Base-by-base conservation (phyloP, 1,284 basidiomycete genomes). In the Anthracocystis setariae region DNA sequence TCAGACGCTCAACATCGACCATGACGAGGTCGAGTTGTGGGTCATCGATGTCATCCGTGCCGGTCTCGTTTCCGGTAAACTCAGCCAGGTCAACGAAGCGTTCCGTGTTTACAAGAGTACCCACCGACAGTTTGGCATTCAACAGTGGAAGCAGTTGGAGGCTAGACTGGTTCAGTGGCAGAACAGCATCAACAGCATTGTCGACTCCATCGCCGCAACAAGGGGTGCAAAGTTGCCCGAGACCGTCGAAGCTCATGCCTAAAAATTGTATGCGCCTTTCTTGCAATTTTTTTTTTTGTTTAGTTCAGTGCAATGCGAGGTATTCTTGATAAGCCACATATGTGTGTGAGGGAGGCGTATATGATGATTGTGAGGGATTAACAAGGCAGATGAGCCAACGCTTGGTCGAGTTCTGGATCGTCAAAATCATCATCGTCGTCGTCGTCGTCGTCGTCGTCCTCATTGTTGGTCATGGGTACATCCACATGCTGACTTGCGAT, bases 21-120 rank as follows among this genome's bases (percentile, higher is more conserved):
- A 64, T 23, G 68, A 69, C 29, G 76, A 81, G n/a, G 81, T 82
- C 4, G 81, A 82, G 67, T 40, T 62, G 15, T 82, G 80, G 80
- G 77, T 82, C n/a, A 82, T 82, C 46, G 81, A 82, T 39, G 79
- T 82, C 29, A 82, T 82, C 44, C 76, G 81, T 10, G 81, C 80
- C 15, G 81, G 80, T 5, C 56, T 82, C 13, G 80, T 82, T 3
- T 58, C 55, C 0, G 81, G 81, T 21, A 82, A 82, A 58, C 70
- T 82, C 18, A 76, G 72, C 35, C 81, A 82, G 60, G 78, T 81
- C 12, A 74, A 73, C 32, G 48, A 71, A 21, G 72, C 77, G 13
- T 79, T 82, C 53, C 46, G 81, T 3, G 81, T 82, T 25, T 82
- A 82, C 73, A 74, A 79, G 58, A 56, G 60, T 3, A 73, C 74